Conservation (phyloP, 495 filamentous ascomycete species). For the Aspergillus homomorphus region DNA sequence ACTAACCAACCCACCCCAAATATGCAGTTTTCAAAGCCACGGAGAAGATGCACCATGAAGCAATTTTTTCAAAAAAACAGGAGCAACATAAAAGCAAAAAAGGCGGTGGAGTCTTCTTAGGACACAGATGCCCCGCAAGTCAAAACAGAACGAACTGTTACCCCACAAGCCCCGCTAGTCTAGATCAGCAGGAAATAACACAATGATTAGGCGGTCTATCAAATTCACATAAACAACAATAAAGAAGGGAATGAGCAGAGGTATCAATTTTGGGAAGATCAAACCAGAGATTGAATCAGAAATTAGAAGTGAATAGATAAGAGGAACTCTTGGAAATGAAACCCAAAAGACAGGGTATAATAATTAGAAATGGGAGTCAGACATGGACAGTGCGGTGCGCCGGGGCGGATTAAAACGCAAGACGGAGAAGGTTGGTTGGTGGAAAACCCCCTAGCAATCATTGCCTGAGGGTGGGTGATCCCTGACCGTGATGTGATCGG, state of each 20-base stretch:
- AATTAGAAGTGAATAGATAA: conserved; percentile 1
- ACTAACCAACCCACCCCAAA: no score
- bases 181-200: neutral
- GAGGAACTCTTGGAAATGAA: conserved; percentile 8
- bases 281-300: conserved; percentile 4
- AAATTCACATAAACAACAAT: neutral
- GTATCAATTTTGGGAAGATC: conserved; percentile 16
- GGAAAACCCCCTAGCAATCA: no score
- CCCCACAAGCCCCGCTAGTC: neutral
- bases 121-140: neutral
- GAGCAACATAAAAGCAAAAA: conserved; percentile 1
- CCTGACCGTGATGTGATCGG: neutral
- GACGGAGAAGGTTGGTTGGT: neutral
- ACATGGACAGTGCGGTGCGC: no score
- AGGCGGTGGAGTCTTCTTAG: neutral
- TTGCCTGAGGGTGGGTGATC: neutral
- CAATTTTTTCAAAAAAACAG: no score
- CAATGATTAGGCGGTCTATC: conserved; percentile 25
- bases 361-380: conserved; percentile 5
- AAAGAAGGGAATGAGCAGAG: conserved; percentile 7
- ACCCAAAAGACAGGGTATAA: conserved; percentile 1
- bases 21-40: no score
- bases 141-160: conserved; percentile 9
- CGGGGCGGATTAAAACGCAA: no score
- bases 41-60: no score